Evolutionary conservation across 306 rosid species (phyloP), one percentile per base, ranked within the genome.

Genomic region (Fagus sylvatica): DNA sequence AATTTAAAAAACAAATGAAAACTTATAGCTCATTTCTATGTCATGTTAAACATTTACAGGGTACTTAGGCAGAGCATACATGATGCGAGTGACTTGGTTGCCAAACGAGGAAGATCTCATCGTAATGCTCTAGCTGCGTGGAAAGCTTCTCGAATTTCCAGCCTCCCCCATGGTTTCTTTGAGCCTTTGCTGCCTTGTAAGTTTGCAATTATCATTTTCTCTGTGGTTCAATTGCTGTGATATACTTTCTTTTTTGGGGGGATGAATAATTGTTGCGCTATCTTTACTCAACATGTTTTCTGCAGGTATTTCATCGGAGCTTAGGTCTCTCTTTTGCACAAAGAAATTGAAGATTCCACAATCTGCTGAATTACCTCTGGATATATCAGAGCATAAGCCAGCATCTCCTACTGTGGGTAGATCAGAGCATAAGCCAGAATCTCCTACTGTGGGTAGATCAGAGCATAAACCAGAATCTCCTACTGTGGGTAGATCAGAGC

Each of bases 151-250:
- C 75, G 1, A 65, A 73, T 79, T 74, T 71, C 80, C 71, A 53
- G 55, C 19, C 90, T 87, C 76, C 81, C 82, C 72, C 53, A 61
- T 62, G 82, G 79, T 53, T 92, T 95, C 79, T 69, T 74, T 1
- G 88, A 85, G 83, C 87, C 98, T 43, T 69, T 83, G 72, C 19
- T 89, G 78, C 86, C 96, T 69, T 80, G 98, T 91, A 76, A 89
- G 93, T 88, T 80, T 83, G 19, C 57, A 70, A 16, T 77, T 73
- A 30, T 75, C 62, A 65, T 69, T 73, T 42, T 4, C 39, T 61
- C 34, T 39, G 7, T 39, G 66, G 39, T 49, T 67, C 60, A 53
- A 72, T 36, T 53, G 28, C n/a, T 22, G 40, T 22, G 6, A 42
- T 56, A 32, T 22, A 3, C 11, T 16, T 41, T 53, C 11, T 19